Evolutionary conservation across 2,329 filamentous ascomycete species (phyloP), one percentile per base, ranked within the genome.

Genomic region (Beauveria varroae): DNA sequence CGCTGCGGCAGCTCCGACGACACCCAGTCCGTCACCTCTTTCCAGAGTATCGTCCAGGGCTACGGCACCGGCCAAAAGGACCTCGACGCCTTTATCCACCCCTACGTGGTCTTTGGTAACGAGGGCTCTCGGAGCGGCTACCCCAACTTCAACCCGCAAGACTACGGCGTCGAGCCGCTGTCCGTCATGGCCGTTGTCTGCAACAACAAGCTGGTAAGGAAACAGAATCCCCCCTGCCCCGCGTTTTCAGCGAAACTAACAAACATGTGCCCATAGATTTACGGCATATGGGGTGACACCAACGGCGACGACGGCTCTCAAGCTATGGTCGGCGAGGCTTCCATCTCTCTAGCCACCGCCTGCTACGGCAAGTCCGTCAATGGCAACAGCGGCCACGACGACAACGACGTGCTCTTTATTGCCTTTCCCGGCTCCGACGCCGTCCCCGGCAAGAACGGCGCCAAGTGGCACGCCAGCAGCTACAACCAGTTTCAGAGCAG

Each of bases 381-480:
- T 43, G 86, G 85, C 3, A 73, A 86, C 68, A 75, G 71, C 59
- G 85, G 86, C 1, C 79, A 87, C 69, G 76, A 77, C 46, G 71
- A 74, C 18, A 77, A 83, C 40, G 84, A 88, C 68, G 82, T 88
- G 0, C 70, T 88, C 41, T 88, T 82, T 69, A 76, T 88, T 54
- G 86, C 82, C 0, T 88, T 88, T 67, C 75, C 75, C 0, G 84
- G 84, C 1, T 61, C 70, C 0, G 78, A 81, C 6, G 84, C 86
- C 1, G 81, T 86, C 0, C 83, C 84, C 0, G 84, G 84, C 1
- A 71, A 74, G 14, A 68, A 71, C 2, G 77, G 76, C 22, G 85
- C 85, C 0, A 73, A 78, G 34, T 88, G 85, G 85, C 72, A 73
- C 9, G 82, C 84, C 0, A 68, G 69, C 7, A 77, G 70, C 63